Evolutionary conservation across 2,329 filamentous ascomycete species (phyloP), one percentile per base, ranked within the genome.

Genomic region (Diaporthe velutina): DNA sequence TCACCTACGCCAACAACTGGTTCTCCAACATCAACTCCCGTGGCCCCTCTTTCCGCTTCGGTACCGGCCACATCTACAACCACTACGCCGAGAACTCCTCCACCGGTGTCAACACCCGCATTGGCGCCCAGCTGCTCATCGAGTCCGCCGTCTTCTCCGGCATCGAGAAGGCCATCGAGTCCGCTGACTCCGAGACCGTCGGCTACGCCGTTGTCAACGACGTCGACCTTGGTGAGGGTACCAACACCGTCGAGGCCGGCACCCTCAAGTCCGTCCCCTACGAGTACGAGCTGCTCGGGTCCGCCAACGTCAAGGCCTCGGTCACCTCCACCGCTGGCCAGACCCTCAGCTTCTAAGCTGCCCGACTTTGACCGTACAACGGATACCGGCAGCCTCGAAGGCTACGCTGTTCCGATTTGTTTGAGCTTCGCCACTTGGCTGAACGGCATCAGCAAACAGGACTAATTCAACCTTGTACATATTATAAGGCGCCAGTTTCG

Each of bases 1-100:
- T 94, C 72, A 93, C 92, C 73, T 92, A 92, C 81, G 87, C 88
- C 83, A 90, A 93, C 86, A 93, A 93, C 88, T 42, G 67, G 85
- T 93, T 87, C 87, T 79, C 80, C 77, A 92, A 93, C 85, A 83
- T 93, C 80, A 91, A 92, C 86, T 91, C 89, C 10, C 91, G 92
- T 73, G 85, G 84, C 0, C 92, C 92, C 6, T 90, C 88, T 4
- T 81, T 93, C 81, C 91, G 92, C 78, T 94, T 93, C 84, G 92
- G 92, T 38, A 93, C 90, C 55, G 90, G 85, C 15, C 92, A 94
- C 83, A 82, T 88, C 79, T 86, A 80, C 80, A 82, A 81, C 86
- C 84, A 81, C 77, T 87, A 85, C 82, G 85, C 84, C 80, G 81
- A 83, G 77, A 74, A 57, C 40, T 78, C 86, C 77, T 80, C 83